phyloP scores from a whole-genome alignment of 768 basidiomycete species.

The Imleria badia region DNA sequence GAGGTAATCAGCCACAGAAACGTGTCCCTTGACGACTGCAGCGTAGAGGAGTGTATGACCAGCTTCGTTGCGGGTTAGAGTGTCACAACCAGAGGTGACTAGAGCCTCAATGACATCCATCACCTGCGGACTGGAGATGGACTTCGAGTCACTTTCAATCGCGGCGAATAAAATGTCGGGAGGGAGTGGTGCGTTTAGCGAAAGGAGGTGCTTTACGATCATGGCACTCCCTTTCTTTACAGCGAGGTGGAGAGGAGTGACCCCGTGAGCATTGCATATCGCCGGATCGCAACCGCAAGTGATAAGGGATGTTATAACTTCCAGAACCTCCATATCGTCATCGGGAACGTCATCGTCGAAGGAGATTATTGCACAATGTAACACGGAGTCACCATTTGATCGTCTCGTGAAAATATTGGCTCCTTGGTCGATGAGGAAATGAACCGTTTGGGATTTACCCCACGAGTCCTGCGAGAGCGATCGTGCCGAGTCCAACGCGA shows the following conservation, averaged over 20 bases:
- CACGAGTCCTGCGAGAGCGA: no score
- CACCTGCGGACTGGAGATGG: no score
- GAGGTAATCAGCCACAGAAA: no score
- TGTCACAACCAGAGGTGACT: not conserved
- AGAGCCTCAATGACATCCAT: not conserved
- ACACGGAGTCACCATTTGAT: not conserved
- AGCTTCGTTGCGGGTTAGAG: not conserved
- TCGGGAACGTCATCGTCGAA: no score
- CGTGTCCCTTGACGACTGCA: not conserved
- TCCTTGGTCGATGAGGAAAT: not conserved
- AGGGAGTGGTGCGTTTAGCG: not conserved
- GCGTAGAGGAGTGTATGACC: not conserved
- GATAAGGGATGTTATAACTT: not conserved
- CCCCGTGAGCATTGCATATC: not conserved
- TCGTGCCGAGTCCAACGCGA: no score
- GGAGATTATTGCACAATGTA: not conserved
- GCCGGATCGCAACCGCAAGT: not conserved
- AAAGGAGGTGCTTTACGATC: not conserved
- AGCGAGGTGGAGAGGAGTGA: not conserved
- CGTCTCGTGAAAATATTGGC: not conserved
- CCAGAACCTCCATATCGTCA: not conserved
- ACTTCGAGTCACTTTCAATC: not conserved
- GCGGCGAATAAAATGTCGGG: not conserved
- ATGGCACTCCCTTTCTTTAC: not conserved
- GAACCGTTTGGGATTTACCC: not conserved